Conservation (phyloP, 306 rosid genomes). For the Malus fusca region DNA sequence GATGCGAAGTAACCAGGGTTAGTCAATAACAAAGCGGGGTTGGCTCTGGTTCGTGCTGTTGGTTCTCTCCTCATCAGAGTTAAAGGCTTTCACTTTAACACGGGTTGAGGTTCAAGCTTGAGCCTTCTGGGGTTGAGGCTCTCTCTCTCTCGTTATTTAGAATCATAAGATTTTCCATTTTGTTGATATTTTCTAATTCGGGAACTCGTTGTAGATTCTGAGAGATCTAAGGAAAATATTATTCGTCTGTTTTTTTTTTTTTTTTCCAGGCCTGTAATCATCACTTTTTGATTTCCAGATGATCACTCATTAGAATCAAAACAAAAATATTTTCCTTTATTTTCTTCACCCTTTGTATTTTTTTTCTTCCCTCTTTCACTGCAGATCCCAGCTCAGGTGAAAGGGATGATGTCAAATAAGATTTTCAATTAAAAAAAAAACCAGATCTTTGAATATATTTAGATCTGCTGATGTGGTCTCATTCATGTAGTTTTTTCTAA, state of each 20-base stretch:
- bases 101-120: not conserved
- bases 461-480: slow-evolving; percentile 1
- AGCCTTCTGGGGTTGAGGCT: not conserved
- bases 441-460: not conserved
- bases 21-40: not conserved
- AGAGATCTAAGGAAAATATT: slow-evolving; percentile 28
- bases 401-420: not conserved
- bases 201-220: slow-evolving; percentile 27
- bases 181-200: slow-evolving; percentile 7
- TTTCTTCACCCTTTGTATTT: not conserved
- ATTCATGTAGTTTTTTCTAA: not conserved
- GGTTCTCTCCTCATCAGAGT: not conserved
- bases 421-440: not conserved
- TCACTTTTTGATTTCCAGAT: slow-evolving; percentile 31
- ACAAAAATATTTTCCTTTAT: not conserved
- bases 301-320: not conserved
- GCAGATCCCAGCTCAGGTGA: slow-evolving; percentile 32
- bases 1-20: slow-evolving; percentile 46
- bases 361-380: not conserved
- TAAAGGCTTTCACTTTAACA: not conserved
- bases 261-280: slow-evolving; percentile 17
- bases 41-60: not conserved
- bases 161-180: slow-evolving; percentile 2
- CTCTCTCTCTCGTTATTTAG: slow-evolving; percentile 4
- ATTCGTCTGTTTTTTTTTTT: not conserved